Base-by-base conservation (phyloP, 176 grass and related monocot genomes). In the Bonia amplexicaulis region DNA sequence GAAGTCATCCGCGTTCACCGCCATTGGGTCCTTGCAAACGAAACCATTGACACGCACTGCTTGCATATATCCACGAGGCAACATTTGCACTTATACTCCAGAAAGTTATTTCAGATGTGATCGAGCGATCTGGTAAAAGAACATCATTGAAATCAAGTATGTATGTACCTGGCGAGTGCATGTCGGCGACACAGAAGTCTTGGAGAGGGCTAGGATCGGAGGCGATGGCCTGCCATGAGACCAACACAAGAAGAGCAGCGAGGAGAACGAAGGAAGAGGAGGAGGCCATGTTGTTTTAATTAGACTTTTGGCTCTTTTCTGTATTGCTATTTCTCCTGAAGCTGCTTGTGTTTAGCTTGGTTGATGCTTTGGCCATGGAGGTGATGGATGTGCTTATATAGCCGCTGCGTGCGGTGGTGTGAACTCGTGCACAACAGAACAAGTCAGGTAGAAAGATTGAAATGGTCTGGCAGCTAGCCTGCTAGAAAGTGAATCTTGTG, bases 181-280 rank as follows among this genome's bases (percentile, higher is more conserved):
- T 84, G 45, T 75, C 70, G 2, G 70, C 81, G 6, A 84, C 81
- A 7, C 70, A 84, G 27, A 84, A 84, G 17, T 84, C 81, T 10
- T 84, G 70, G 4, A 84, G 70, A 12, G 70, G 70, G 57, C 81
- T 74, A 7, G 81, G 82, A 23, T 84, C 71, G 3, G 13, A 84
- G 23, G 82, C 71, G 1, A 84, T 75, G 1, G 7, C 81, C 33
- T 39, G 42, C 17, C 44, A 65, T 8, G 82, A 40, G 58, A 74
- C 20, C 71, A 84, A 16, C 7, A 5, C 71, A 26, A 84, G 27
- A 53, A 75, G 45, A 66, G 71, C 6, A n/a, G 29, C 5, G 8
- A 75, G 58, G 6, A 74, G 42, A 35, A 35, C 3, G 64, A 75
- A 31, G 14, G 75, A 41, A 57, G 2, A n/a, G 12, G 44, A 52